Evolutionary conservation across 2,329 filamentous ascomycete genomes (phyloP).

Genomic region (Sclerotinia sclerotiorum): DNA sequence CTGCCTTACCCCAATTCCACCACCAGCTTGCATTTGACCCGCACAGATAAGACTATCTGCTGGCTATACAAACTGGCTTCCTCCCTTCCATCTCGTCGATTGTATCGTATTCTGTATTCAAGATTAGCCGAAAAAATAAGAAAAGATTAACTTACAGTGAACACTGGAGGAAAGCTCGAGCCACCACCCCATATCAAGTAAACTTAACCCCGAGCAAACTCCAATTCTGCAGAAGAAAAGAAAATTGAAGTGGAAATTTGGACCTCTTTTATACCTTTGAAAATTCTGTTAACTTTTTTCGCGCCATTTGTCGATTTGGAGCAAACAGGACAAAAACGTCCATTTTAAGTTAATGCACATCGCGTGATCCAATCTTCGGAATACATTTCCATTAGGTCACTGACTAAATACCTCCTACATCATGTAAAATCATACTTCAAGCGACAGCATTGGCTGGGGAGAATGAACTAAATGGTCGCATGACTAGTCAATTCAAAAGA

Average conservation of each 20-base stretch:
- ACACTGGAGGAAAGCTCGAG: neutral
- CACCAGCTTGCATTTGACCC: conserved; percentile 72
- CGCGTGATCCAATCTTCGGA: neutral
- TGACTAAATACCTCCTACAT: neutral
- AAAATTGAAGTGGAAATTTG: no score
- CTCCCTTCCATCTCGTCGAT: neutral
- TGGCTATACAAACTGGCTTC: neutral
- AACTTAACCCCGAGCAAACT: neutral
- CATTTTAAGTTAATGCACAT: neutral
- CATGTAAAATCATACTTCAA: neutral
- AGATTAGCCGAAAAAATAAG: neutral
- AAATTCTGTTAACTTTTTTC: neutral
- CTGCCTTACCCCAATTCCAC: neutral
- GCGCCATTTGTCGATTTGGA: neutral
- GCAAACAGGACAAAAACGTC: neutral
- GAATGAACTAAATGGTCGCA: neutral
- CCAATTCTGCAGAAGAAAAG: neutral
- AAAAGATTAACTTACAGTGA: neutral
- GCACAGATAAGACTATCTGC: conserved; percentile 44
- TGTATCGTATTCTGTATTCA: neutral
- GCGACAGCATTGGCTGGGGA: neutral
- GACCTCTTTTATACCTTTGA: neutral
- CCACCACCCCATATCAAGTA: conserved; percentile 1
- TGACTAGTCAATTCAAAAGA: no score
- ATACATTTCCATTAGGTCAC: neutral